Base-by-base conservation (phyloP, 2,329 filamentous ascomycete species). In the Myriosclerotinia curreyana region DNA sequence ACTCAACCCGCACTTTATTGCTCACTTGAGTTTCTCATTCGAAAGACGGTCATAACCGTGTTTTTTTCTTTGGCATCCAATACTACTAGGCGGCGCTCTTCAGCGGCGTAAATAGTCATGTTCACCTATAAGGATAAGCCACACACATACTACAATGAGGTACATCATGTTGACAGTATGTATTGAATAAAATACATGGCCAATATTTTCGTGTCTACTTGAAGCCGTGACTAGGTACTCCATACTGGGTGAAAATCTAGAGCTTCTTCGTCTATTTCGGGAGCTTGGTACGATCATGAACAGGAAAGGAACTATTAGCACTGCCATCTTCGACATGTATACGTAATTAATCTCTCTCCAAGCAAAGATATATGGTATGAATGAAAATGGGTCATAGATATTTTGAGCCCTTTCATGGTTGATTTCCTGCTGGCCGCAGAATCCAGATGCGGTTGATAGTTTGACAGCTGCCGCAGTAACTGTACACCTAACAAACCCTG, bases 51-150 rank as follows among this genome's bases (percentile, higher is more conserved):
- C 17, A 31, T 31, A 20, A 54, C 22, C 31, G 51, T 48, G n/a
- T n/a, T n/a, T n/a, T n/a, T n/a, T n/a, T 49, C 34, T 34, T 44
- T 17, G 54, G 54, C 40, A 56, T 22, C 20, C 28, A 36, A 49
- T 20, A 44, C 42, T 59, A 59, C 22, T 15, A 38, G 49, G 56
- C 56, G 56, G 56, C 55, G 55, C 55, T 59, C 31, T 48, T 59
- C 44, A 36, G 42, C 31, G 44, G 56, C 56, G 56, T n/a, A 20
- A 46, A 11, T 38, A 34, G n/a, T 5, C 42, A 15, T 28, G 34
- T 17, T 34, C 34, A 51, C 56, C 56, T 60, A 60, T 60, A 14
- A 60, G 34, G 46, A 36, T 15, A 28, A 50, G 56, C 46, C 56
- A 51, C 56, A 60, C 56, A 48, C 54, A n/a, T n/a, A 58, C 42